A percentile compares a stretch with the other conserved stretches of the same genome.
phyloP scores from a whole-genome alignment of 2,329 filamentous ascomycete genomes.

The Chaetomium sp. region DNA sequence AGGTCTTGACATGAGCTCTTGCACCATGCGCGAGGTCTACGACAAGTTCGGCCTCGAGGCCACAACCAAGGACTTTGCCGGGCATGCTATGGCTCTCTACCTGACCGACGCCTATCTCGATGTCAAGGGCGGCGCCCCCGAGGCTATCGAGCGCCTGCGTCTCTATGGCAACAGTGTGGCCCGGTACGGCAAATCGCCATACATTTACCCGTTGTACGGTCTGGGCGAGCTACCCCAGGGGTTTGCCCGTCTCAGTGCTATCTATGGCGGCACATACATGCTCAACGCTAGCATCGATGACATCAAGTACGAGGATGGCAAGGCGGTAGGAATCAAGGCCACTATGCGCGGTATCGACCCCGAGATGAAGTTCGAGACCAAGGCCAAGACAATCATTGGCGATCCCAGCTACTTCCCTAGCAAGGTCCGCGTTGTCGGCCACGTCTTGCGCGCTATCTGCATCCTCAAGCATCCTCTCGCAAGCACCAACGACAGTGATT shows the following conservation, averaged over 20 bases:
- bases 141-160: constrained; percentile 85
- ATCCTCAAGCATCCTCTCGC: constrained; percentile 92
- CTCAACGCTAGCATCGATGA: constrained; percentile 93
- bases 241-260: constrained; percentile 93
- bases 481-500: constrained; percentile 83
- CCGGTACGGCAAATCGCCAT: constrained; percentile 95
- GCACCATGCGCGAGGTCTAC: constrained; percentile 97
- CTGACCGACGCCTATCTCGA: constrained; percentile 82
- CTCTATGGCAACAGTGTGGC: constrained; percentile 98
- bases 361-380: constrained; percentile 93
- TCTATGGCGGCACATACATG: constrained; percentile 99
- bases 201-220: constrained; percentile 98
- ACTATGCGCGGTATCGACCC: constrained; percentile 82
- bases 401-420: constrained; percentile 94
- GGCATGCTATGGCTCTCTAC: constrained; percentile 97
- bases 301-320: constrained; percentile 73
- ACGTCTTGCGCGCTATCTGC: constrained; percentile 94
- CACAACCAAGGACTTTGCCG: constrained; percentile 88
- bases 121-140: constrained; percentile 64
- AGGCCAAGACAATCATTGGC: constrained; percentile 90
- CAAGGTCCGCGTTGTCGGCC: constrained; percentile 81
- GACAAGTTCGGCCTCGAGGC: constrained; percentile 94
- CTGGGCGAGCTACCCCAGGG: constrained; percentile 95
- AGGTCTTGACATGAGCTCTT: constrained; percentile 73
- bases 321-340: constrained; percentile 92